A percentile compares a stretch with the other conserved stretches of the same genome.
These are phyloP conservation scores for Pichia cabralensis DNA, from an alignment of 805 yeast species.

Conservation along the genomic window DNA sequence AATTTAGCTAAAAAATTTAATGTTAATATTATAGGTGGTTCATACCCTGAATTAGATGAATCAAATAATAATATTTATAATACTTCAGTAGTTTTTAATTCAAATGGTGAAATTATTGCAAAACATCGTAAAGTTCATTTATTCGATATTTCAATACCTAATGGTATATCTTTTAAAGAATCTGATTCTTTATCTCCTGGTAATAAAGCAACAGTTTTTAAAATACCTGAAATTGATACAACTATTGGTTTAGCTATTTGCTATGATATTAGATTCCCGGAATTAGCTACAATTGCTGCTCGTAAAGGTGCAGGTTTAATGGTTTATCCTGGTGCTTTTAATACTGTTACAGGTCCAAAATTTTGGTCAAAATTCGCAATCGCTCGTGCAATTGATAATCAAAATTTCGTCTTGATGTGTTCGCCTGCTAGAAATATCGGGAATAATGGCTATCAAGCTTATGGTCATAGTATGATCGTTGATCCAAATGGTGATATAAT, in stretches of 20 bases:
- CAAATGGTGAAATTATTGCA: conserved; percentile 67
- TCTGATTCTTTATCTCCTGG: conserved; percentile 71
- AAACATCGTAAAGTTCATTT: conserved; percentile 87
- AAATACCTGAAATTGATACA: conserved; percentile 47
- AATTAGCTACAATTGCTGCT: conserved; percentile 60
- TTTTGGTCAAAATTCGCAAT: conserved; percentile 75
- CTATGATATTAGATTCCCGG: conserved; percentile 76
- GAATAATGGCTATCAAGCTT: conserved; percentile 48
- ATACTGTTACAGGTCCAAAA: conserved; percentile 75
- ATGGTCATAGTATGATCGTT: conserved; percentile 57
- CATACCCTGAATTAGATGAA: conserved; percentile 71
- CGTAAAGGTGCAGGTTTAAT: conserved; percentile 62
- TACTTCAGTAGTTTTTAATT: conserved; percentile 64
- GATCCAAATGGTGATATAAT: conserved; percentile 52
- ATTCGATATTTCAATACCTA: conserved; percentile 88
- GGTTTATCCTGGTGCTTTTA: conserved; percentile 80
- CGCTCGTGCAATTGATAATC: conserved; percentile 68
- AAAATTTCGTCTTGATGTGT: conserved; percentile 63
- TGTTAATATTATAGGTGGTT: conserved; percentile 77
- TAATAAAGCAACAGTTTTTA: conserved; percentile 67
- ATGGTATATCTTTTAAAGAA: conserved; percentile 83
- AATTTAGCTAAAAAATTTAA: conserved; percentile 53
- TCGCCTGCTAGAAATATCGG: conserved; percentile 82
- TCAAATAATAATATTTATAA: conserved; percentile 49
- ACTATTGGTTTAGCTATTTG: conserved; percentile 80